These are phyloP conservation scores for Didymella exigua DNA, from an alignment of 2,329 filamentous ascomycete species.

Conservation along the genomic window DNA sequence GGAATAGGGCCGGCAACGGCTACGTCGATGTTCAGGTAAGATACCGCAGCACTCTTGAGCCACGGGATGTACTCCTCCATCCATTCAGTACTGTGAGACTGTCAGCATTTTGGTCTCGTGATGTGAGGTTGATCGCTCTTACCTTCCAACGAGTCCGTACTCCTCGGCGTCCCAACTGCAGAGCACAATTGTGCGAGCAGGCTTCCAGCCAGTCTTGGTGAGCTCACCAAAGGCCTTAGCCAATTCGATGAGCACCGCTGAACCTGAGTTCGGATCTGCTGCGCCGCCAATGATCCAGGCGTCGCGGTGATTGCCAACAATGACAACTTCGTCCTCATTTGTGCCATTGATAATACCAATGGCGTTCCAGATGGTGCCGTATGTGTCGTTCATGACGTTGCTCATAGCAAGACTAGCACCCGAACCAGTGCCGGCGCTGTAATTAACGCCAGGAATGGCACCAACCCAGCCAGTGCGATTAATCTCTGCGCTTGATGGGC, in stretches of 20 bases:
- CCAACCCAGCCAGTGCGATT: slow-evolving; percentile 49
- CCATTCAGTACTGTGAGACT: slow-evolving; percentile 52
- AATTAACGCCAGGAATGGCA: slow-evolving; percentile 43
- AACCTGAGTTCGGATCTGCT: slow-evolving; percentile 59
- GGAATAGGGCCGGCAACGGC: slow-evolving; percentile 54
- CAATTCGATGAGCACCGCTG: slow-evolving; percentile 57
- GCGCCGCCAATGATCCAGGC: slow-evolving; percentile 62
- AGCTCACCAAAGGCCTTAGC: slow-evolving; percentile 57
- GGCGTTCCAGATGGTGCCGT: slow-evolving; percentile 79
- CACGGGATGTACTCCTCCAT: slow-evolving; percentile 58
- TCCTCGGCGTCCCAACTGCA: slow-evolving; percentile 53
- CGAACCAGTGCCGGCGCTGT: slow-evolving; percentile 58
- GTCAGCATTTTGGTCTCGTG: slow-evolving; percentile 1
- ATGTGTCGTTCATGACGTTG: slow-evolving; percentile 83
- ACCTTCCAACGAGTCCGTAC: slow-evolving; percentile 47
- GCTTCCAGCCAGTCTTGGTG: slow-evolving; percentile 57
- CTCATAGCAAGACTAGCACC: slow-evolving; percentile 49
- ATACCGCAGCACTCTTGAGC: slow-evolving; percentile 52
- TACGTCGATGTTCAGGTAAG: slow-evolving; percentile 60
- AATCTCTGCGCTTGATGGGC: slow-evolving; percentile 60
- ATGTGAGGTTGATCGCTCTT: neutral
- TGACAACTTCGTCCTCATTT: slow-evolving; percentile 61
- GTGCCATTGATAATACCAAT: slow-evolving; percentile 72
- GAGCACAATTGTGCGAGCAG: slow-evolving; percentile 56
- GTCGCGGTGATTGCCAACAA: slow-evolving; percentile 61